phyloP scores from a whole-genome alignment of 192 early-diverging fungal genomes.

The Coemansia sp. region DNA sequence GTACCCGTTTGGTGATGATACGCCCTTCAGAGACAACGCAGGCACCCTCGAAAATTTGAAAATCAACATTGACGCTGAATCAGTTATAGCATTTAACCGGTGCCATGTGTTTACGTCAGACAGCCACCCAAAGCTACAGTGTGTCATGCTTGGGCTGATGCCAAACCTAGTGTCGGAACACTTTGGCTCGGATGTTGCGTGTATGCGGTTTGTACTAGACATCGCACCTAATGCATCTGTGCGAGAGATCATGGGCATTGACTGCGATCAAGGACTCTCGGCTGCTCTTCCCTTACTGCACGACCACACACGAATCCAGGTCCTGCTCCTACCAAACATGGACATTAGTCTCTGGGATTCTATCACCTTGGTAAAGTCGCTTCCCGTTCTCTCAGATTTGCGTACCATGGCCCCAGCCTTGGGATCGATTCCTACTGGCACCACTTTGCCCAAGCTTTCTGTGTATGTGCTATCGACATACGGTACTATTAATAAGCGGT shows the following conservation, averaged over 20 bases:
- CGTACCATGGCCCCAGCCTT: slow-evolving; percentile 1
- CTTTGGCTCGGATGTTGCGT: not conserved
- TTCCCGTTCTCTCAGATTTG: slow-evolving; percentile 5
- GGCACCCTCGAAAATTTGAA: not conserved
- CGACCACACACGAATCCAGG: not conserved
- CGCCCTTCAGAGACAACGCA: slow-evolving; percentile 2
- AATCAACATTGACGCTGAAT: not conserved
- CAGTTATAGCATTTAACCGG: not conserved
- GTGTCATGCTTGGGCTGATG: not conserved
- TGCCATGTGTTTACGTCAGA: not conserved
- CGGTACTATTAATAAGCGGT: not conserved
- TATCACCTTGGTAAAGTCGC: not conserved
- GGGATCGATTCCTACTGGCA: not conserved
- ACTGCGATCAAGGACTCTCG: not conserved
- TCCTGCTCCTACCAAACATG: not conserved
- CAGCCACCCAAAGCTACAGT: slow-evolving; percentile 3
- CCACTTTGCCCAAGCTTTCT: slow-evolving; percentile 1
- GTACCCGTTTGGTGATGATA: slow-evolving; percentile 9
- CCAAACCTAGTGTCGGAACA: too few relatives aligned
- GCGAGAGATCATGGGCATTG: not conserved
- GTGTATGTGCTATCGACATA: not conserved
- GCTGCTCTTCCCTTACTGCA: not conserved
- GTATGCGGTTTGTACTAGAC: not conserved
- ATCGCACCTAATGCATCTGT: not conserved
- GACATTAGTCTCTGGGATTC: not conserved